These are phyloP conservation scores for Spergularia bocconei DNA, from an alignment of 148 eudicot species.

Conservation along the genomic window DNA sequence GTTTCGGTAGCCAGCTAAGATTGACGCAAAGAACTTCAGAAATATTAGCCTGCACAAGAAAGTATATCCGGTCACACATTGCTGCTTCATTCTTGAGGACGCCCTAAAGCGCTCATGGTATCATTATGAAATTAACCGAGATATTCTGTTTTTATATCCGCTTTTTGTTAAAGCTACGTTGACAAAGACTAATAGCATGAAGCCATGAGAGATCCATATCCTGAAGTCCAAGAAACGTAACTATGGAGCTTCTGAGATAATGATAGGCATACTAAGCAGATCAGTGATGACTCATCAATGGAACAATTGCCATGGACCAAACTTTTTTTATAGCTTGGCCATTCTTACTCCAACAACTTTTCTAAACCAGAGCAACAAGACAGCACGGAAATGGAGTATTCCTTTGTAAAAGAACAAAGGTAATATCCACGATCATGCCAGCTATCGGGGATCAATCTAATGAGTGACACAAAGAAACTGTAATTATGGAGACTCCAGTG, in stretches of 20 bases:
- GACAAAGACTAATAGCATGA: background rate
- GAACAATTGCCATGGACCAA: background rate
- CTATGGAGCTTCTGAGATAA: background rate
- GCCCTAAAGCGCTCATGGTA: no score
- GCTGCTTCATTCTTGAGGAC: background rate
- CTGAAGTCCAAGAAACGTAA: background rate
- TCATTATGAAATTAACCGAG: no score
- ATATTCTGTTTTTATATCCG: background rate
- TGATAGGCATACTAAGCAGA: background rate
- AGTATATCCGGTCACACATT: background rate
- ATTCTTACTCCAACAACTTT: background rate
- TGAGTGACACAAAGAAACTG: no score
- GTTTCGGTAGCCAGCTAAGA: conserved; percentile 93
- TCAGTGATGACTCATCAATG: background rate
- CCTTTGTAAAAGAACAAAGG: no score
- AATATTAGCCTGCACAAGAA: conserved; percentile 72
- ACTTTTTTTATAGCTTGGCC: background rate
- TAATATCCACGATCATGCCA: no score
- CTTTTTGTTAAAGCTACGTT: background rate
- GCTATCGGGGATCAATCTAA: no score
- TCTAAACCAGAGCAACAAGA: background rate
- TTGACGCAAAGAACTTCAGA: conserved; percentile 89
- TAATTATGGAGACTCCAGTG: no score
- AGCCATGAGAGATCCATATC: background rate
- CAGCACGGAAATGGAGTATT: no score